Evolutionary conservation across 1,284 basidiomycete genomes (phyloP).

Genomic region (Exobasidium cylindrosporum): DNA sequence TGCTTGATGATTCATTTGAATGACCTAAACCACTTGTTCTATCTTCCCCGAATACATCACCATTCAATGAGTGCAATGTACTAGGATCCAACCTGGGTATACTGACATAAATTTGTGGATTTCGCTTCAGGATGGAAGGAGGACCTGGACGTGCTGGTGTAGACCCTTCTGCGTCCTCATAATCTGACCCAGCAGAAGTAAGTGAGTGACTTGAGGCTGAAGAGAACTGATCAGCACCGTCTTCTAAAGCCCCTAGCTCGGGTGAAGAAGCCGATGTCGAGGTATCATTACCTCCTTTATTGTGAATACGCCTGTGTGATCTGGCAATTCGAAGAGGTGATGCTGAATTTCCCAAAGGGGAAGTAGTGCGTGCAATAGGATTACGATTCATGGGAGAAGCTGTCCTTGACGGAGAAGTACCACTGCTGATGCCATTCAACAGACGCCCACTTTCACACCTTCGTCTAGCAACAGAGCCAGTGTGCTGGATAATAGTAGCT

Average conservation of each 20-base stretch:
- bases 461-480: background rate
- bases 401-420: background rate
- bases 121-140: slow-evolving; percentile 41
- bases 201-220: background rate
- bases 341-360: background rate
- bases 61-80: no score
- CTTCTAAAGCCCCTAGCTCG: background rate
- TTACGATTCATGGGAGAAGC: background rate
- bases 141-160: slow-evolving; percentile 2
- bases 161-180: background rate
- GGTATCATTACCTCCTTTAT: background rate
- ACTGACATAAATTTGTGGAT: slow-evolving; percentile 23
- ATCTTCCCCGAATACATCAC: background rate
- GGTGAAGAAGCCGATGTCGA: background rate
- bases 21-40: background rate
- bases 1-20: background rate
- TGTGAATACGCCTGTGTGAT: background rate
- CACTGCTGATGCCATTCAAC: background rate
- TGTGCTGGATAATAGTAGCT: background rate
- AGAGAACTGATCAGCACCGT: background rate
- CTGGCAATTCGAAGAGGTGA: background rate
- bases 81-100: no score
- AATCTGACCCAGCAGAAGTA: background rate
- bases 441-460: background rate
- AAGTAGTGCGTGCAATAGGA: background rate